Percentiles rank a stretch among this genome's conserved stretches.
Conservation (phyloP, 257 asterid species). For the Primulina eburnea region DNA sequence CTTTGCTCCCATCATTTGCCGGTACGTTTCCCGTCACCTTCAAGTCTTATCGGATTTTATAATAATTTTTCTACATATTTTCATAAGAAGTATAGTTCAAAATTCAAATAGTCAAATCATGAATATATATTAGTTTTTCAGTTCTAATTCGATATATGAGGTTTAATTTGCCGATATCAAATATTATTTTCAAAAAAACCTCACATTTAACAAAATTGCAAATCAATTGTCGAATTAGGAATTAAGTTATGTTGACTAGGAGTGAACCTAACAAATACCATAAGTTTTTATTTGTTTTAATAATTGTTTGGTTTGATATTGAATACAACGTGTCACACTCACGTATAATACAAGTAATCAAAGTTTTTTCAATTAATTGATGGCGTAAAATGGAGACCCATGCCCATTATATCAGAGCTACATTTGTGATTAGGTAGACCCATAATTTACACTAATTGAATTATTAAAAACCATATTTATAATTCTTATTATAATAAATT, state of each 20-base stretch:
- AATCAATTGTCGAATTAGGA: background rate
- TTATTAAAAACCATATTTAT: background rate
- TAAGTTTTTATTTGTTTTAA: slow-evolving; percentile 19
- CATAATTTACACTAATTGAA: slow-evolving; percentile 16
- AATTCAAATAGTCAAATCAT: background rate
- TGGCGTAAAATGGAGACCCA: slow-evolving; percentile 20
- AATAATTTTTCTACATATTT: no score
- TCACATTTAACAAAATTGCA: background rate
- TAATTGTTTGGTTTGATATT: background rate
- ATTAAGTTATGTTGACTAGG: slow-evolving; percentile 6
- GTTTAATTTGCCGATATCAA: background rate
- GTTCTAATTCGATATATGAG: no score
- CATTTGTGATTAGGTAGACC: background rate
- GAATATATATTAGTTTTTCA: background rate
- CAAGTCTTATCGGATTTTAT: background rate
- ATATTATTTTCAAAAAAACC: no score
- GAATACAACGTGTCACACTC: no score
- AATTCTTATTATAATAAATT: background rate
- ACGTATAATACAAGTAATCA: slow-evolving; percentile 20
- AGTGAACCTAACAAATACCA: slow-evolving; percentile 14
- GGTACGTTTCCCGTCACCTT: slow-evolving; percentile 51
- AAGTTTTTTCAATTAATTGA: slow-evolving; percentile 10
- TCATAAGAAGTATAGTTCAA: background rate
- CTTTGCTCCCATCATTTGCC: slow-evolving; percentile 68
- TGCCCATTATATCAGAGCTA: background rate